Conservation (phyloP, 768 basidiomycete species). For the Leccinum rimulosum region DNA sequence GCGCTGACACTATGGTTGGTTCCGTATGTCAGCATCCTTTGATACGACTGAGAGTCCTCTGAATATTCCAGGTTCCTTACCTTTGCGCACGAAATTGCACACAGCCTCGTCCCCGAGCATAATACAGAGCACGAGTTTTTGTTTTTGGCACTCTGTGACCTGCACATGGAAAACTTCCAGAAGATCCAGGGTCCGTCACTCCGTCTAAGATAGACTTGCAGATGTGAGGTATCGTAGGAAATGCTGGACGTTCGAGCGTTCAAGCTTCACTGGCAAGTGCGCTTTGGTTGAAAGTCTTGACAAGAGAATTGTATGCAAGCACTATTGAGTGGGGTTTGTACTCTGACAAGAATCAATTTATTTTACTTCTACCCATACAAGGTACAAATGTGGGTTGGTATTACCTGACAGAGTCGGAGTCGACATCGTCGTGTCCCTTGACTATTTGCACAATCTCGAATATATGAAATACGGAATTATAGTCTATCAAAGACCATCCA, state of each 20-base stretch:
- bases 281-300: no score
- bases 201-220: no score
- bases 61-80: not conserved
- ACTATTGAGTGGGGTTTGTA: no score
- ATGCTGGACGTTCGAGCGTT: no score
- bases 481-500: not conserved
- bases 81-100: not conserved
- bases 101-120: not conserved
- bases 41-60: not conserved
- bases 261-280: no score
- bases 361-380: no score
- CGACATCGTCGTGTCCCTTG: no score
- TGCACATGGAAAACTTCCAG: not conserved
- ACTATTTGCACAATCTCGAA: not conserved
- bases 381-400: no score
- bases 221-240: no score
- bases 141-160: not conserved
- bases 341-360: no score
- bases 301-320: no score
- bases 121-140: not conserved
- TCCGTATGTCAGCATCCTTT: not conserved
- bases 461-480: not conserved
- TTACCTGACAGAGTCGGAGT: no score
- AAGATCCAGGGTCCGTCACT: not conserved
- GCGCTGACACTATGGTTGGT: constrained; percentile 1